These are phyloP conservation scores for Pugionium cornutum DNA, from an alignment of 345 rosid species.

Conservation along the genomic window DNA sequence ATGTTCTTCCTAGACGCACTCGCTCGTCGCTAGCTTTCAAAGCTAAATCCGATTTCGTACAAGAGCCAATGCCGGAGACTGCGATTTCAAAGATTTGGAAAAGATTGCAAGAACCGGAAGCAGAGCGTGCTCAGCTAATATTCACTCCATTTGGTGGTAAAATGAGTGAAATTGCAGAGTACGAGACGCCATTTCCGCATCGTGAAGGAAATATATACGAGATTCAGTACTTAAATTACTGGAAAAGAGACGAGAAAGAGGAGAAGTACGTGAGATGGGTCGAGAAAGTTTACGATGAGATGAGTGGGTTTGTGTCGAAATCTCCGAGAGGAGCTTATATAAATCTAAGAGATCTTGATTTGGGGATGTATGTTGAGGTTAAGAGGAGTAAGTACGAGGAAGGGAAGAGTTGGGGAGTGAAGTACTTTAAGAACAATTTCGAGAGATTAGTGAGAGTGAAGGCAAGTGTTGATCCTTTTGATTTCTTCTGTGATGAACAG, in stretches of 20 bases:
- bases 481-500: slow-evolving; percentile 44
- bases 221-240: slow-evolving; percentile 54
- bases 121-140: slow-evolving; percentile 38
- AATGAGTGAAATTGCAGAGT: slow-evolving; percentile 47
- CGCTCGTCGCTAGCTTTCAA: slow-evolving; percentile 39
- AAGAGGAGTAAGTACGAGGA: slow-evolving; percentile 32
- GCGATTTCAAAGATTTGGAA: slow-evolving; percentile 43
- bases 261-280: slow-evolving; percentile 34
- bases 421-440: slow-evolving; percentile 42
- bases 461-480: slow-evolving; percentile 40
- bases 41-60: slow-evolving; percentile 66
- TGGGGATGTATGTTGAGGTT: slow-evolving; percentile 30
- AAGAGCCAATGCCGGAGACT: slow-evolving; percentile 38
- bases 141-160: slow-evolving; percentile 70
- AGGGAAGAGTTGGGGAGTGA: slow-evolving; percentile 42
- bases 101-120: slow-evolving; percentile 45
- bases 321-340: slow-evolving; percentile 57
- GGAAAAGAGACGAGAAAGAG: slow-evolving; percentile 41
- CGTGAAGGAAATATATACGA: slow-evolving; percentile 54
- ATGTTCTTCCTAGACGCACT: slow-evolving; percentile 34
- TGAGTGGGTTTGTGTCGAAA: slow-evolving; percentile 57
- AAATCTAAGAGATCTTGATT: slow-evolving; percentile 59
- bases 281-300: slow-evolving; percentile 45
- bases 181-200: slow-evolving; percentile 54
- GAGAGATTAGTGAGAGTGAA: slow-evolving; percentile 42